Base-by-base conservation (phyloP, 1,284 basidiomycete species). In the Tylopilus sp. region DNA sequence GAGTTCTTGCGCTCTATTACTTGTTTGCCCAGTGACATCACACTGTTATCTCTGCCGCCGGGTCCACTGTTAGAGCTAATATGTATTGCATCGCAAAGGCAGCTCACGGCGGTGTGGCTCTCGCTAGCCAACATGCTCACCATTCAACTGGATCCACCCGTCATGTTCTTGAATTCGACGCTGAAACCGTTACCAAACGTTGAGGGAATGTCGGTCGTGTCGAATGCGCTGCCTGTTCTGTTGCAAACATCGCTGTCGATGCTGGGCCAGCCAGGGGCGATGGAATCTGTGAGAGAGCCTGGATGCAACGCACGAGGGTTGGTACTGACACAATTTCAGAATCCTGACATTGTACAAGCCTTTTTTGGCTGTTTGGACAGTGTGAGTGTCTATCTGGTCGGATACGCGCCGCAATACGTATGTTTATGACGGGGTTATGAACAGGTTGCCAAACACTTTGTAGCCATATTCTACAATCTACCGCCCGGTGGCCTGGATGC, bases 291-390 rank as follows among this genome's bases (percentile, higher is more conserved):
- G 57, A 53, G 85, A 52, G 15, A 42, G 12, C 4, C 2, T 25
- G 4, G 28, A 43, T 33, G n/a, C 5, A 8, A 10, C 13, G 23
- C 7, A 12, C 18, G 37, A 29, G 34, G 12, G 18, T 25, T 8
- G 12, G 25, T 16, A 11, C 50, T 65, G 41, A 65, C 31, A 4
- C 31, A 23, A 21, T 48, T 29, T 6, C 45, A 89, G 85, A 89
- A 94, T 61, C 92, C 92, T 0, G 92, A 95, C 63, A 80, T 95
- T 23, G 89, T 92, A 2, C 90, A 92, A 63, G 84, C 82, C 23
- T 93, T 93, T 68, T 95, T 93, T 70, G 77, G 77, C 25, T 92
- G 84, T 60, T 77, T 88, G 72, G 85, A 89, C 45, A 75, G 76
- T 44, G 86, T 86, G 49, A 49, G 76, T 67, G 21, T 16, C 31